Evolutionary conservation across 1,139 yeast species (phyloP), one percentile per base, ranked within the genome.

Genomic region (Spencermartinsiella ligniputridi): DNA sequence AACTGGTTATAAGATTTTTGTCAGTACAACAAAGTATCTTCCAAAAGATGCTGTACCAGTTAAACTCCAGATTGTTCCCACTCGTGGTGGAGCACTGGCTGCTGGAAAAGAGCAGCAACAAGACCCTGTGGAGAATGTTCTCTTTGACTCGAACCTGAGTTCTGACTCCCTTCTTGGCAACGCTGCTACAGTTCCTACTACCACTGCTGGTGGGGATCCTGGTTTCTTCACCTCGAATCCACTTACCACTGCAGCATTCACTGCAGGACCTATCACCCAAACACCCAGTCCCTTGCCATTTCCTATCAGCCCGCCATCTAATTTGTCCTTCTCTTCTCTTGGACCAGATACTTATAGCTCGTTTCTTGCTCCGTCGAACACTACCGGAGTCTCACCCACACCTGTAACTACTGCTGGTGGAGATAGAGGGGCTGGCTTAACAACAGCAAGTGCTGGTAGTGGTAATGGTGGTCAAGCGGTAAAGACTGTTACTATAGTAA

Each of bases 161-260:
- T n/a, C n/a, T n/a, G n/a, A n/a, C n/a, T n/a, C 37, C 17, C 17
- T 35, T 19, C 44, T 27, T 15, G 44, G 44, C 11, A 27, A 40
- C 3, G 41, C 40, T 33, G 9, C 25, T 15, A 46, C 46, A 4
- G 48, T 39, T 30, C 25, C 39, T 18, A 16, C 38, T 22, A 33
- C 22, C 19, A 27, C 37, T 16, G 9, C 32, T 22, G 25, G 25
- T 22, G 25, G 25, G 11, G 25, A 11, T 22, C 9, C 25, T 22
- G 25, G 25, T 22, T n/a, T n/a, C n/a, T n/a, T n/a, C n/a, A n/a
- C n/a, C n/a, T n/a, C n/a, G n/a, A n/a, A n/a, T n/a, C n/a, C n/a
- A n/a, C n/a, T n/a, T n/a, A n/a, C n/a, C n/a, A n/a, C n/a, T n/a
- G n/a, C n/a, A n/a, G n/a, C n/a, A n/a, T n/a, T n/a, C n/a, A n/a